phyloP scores from a whole-genome alignment of 768 basidiomycete genomes.

The Gymnopilus dilepis region DNA sequence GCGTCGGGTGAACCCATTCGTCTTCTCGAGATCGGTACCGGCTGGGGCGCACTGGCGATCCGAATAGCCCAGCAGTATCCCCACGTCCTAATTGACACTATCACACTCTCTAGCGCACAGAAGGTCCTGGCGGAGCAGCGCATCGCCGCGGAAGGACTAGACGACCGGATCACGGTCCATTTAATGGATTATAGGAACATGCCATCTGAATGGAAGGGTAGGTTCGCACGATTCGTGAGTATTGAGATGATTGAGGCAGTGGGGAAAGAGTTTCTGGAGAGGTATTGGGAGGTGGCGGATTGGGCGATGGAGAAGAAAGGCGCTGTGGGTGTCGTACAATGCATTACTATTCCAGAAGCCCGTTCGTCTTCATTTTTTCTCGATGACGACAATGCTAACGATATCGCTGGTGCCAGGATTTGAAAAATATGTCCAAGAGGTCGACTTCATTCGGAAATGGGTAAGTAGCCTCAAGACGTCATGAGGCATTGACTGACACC shows the following conservation, averaged over 20 bases:
- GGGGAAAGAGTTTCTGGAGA: conserved; percentile 65
- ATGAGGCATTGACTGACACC: no score
- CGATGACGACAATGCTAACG: background rate
- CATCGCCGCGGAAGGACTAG: conserved; percentile 55
- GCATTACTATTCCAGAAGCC: conserved; percentile 77
- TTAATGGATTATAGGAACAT: conserved; percentile 77
- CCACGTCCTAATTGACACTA: conserved; percentile 66
- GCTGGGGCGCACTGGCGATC: conserved; percentile 79
- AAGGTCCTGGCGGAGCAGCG: conserved; percentile 60
- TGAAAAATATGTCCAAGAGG: conserved; percentile 57
- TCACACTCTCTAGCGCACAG: conserved; percentile 75
- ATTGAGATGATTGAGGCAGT: conserved; percentile 84
- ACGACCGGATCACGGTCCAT: conserved; percentile 63
- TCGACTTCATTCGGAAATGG: conserved; percentile 85
- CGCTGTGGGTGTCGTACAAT: conserved; percentile 74
- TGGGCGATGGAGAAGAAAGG: conserved; percentile 64
- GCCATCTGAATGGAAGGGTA: conserved; percentile 64
- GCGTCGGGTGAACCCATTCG: conserved; percentile 53
- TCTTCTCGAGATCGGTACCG: conserved; percentile 74
- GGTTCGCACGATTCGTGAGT: conserved; percentile 74
- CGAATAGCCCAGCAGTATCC: conserved; percentile 59
- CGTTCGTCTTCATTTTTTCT: conserved; percentile 44
- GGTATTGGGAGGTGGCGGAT: conserved; percentile 69
- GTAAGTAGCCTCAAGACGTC: no score
- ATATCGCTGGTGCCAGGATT: conserved; percentile 48